Evolutionary conservation across 352 stramenopile species (phyloP), one percentile per base, ranked within the genome.

Genomic region (Blastocystis sp.): DNA sequence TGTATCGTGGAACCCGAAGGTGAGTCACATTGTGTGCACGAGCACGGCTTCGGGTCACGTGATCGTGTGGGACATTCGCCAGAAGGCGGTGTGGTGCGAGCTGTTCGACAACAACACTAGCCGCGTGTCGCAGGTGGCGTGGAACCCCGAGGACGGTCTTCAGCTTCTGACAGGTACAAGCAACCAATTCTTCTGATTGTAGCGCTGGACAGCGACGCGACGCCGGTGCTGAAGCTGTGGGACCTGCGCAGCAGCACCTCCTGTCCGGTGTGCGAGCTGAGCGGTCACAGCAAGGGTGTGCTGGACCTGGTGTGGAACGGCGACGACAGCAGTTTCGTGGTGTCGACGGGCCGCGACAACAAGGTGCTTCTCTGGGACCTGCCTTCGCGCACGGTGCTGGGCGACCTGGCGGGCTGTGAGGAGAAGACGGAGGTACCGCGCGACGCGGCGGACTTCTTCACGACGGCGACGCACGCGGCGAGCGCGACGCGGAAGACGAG

Each of bases 11-110:
- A 99, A 99, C 89, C 95, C 94, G 29, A 92, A 96, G 87, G 95
- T 98, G 34, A 92, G 94, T 73, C 97, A 99, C 89, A 98, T 99
- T 88, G 86, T 99, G 18, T 95, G 94, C 24, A 97, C 93, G 16
- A 93, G 93, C 16, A 92, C 93, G 64, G 90, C 94, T 87, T 96
- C 97, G 90, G 96, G 95, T 27, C 92, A 91, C 9, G 93, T 96
- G 14, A 91, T 96, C 40, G 93, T 99, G 54, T 99, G 96, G 96
- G 96, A 98, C 87, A 89, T 98, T 11, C 96, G 97, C 84, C 92
- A 96, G 86, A 97, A 97, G 88, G 97, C 97, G 87, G 93, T 95
- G 0, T 99, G 95, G 95, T 98, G 96, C 87, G 93, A 98, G 88
- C 88, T 99, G 65, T 93, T 93, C 51, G 93, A 97, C 87, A 91